Evolutionary conservation across 2,329 filamentous ascomycete genomes (phyloP), one percentile per base, ranked within the genome.

Genomic region (Paraconiothyrium brasiliense): DNA sequence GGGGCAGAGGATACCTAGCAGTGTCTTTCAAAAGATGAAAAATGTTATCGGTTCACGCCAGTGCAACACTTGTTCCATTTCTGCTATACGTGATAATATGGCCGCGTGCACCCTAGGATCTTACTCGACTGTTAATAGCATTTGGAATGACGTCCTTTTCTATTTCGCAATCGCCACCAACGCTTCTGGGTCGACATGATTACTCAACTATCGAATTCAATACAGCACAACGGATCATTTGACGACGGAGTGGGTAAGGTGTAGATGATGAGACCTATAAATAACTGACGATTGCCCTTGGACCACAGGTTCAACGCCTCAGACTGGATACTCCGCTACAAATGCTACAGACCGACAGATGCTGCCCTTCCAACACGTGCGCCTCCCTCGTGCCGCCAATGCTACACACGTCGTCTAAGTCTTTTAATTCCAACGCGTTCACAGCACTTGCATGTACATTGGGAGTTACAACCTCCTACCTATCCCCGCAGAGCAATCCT

Each of bases 11-110:
- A 67, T 73, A 75, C 73, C 72, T 72, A 73, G 67, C 70, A 72
- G 70, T 73, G 73, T 75, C 70, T 72, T 65, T 65, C 69, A 74
- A 73, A 46, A 70, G 61, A 73, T 73, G 67, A 62, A 75, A 76
- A 76, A 73, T 41, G 72, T 75, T 65, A 75, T 72, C 72, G 69
- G 65, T 75, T 76, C 73, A 75, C 73, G 71, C 73, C 71, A 74
- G 67, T 61, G 4, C 20, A 39, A 16, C 5, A 22, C 32, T 55
- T 24, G 8, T 3, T 30, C 27, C 4, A 4, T 10, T 5, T 24
- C 22, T 24, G 6, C n/a, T 22, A 13, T 13, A 14, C 30, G 46
- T 16, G 47, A 16, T n/a, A 22, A 6, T 49, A 9, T n/a, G 20
- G 35, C 35, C 35, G 4, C 24, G 24, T 22, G 32, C 41, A 37